These are phyloP conservation scores for Trichoderma reesei DNA, from an alignment of 495 filamentous ascomycete species.

Conservation along the genomic window DNA sequence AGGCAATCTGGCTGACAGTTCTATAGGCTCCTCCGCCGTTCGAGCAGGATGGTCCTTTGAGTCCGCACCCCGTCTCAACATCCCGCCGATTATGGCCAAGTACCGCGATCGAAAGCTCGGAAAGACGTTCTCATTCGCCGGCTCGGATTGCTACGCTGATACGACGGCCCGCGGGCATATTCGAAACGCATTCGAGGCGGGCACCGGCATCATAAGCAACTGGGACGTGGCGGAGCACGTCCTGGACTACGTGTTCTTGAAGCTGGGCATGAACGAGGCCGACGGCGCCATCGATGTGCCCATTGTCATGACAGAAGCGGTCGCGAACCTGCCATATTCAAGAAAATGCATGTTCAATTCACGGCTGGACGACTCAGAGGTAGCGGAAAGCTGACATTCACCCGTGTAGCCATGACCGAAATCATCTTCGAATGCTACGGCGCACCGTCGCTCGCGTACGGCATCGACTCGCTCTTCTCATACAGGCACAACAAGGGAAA, in stretches of 20 bases:
- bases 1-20: neutral
- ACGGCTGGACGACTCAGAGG: too few species aligned
- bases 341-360: conserved; percentile 56
- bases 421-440: conserved; percentile 92
- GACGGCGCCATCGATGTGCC: conserved; percentile 69
- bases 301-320: conserved; percentile 90
- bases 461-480: conserved; percentile 92
- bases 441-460: conserved; percentile 79
- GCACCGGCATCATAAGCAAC: conserved; percentile 83
- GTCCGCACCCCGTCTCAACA: conserved; percentile 58
- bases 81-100: conserved; percentile 84
- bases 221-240: conserved; percentile 96
- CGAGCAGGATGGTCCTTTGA: conserved; percentile 96
- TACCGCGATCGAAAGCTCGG: conserved; percentile 88
- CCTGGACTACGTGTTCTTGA: conserved; percentile 85
- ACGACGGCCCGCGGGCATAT: conserved; percentile 86
- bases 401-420: conserved; percentile 75
- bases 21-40: conserved; percentile 69
- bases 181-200: conserved; percentile 81
- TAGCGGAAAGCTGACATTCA: neutral
- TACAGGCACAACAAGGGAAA: conserved; percentile 83
- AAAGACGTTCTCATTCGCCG: conserved; percentile 82
- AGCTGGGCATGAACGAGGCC: conserved; percentile 73
- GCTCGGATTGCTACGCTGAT: conserved; percentile 85
- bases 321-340: conserved; percentile 81